Evolutionary conservation across 495 filamentous ascomycete genomes (phyloP).

Genomic region (Aspergillus bertholletiae): DNA sequence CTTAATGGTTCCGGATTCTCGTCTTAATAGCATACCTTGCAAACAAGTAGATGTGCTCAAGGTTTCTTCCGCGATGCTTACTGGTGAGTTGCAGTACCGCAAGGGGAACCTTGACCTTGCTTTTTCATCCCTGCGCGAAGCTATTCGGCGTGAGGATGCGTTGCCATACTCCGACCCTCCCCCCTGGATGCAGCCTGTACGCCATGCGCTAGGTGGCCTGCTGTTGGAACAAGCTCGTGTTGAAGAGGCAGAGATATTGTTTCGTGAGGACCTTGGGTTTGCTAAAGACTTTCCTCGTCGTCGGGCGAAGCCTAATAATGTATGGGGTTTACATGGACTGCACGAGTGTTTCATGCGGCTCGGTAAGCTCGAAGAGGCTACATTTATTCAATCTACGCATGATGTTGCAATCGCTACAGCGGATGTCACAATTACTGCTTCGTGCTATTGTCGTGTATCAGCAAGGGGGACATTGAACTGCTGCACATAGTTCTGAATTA

Average conservation of each 20-base stretch:
- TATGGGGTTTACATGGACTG: constrained; percentile 65
- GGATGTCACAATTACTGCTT: constrained; percentile 57
- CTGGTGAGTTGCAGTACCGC: constrained; percentile 63
- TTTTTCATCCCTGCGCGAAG: constrained; percentile 43
- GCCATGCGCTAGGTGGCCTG: constrained; percentile 44
- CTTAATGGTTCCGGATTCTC: constrained; percentile 42
- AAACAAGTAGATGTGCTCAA: constrained; percentile 50
- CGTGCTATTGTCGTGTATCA: constrained; percentile 56
- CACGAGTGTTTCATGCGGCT: constrained; percentile 59
- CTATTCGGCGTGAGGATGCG: constrained; percentile 50
- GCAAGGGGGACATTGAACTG: too few relatives aligned
- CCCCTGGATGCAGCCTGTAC: constrained; percentile 67
- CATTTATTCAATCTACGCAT: constrained; percentile 45
- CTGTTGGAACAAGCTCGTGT: constrained; percentile 57
- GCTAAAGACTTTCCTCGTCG: constrained; percentile 51
- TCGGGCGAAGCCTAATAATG: constrained; percentile 60
- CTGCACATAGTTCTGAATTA: too few relatives aligned
- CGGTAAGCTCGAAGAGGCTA: constrained; percentile 46
- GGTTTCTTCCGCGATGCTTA: constrained; percentile 55
- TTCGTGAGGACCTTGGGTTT: constrained; percentile 60
- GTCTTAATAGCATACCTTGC: constrained; percentile 49
- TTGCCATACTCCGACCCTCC: constrained; percentile 67
- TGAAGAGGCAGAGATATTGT: constrained; percentile 51
- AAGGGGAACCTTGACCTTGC: constrained; percentile 46
- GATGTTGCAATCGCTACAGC: constrained; percentile 48